Conservation (phyloP, 2,329 filamentous ascomycete species). For the Diaporthe eres region DNA sequence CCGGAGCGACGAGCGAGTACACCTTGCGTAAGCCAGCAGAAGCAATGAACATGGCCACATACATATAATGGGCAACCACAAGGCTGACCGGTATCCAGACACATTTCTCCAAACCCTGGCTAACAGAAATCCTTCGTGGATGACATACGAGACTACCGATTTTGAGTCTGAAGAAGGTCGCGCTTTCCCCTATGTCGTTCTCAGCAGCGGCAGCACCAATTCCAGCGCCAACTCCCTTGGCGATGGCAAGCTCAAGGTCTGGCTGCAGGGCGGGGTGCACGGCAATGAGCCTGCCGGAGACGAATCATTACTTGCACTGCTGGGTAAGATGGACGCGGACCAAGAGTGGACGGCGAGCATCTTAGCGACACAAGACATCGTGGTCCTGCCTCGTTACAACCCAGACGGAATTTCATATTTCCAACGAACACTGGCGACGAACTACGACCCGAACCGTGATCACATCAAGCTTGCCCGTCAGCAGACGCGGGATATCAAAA, state of each 20-base stretch:
- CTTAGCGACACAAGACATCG: constrained; percentile 8
- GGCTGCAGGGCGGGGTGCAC: constrained; percentile 6
- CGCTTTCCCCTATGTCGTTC: not conserved
- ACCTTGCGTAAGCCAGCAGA: not conserved
- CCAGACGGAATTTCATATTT: constrained; percentile 7
- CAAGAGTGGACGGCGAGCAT: not conserved
- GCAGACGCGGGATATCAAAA: constrained; percentile 3
- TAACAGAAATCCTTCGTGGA: constrained; percentile 1
- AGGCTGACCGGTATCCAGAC: not conserved
- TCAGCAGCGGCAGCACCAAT: constrained; percentile 1
- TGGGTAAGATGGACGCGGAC: constrained; percentile 22
- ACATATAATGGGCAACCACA: too few species aligned
- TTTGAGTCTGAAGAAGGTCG: constrained; percentile 15
- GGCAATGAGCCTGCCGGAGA: constrained; percentile 20
- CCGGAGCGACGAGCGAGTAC: constrained; percentile 8
- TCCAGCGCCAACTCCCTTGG: not conserved
- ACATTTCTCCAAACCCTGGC: constrained; percentile 9
- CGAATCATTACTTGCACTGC: constrained; percentile 12
- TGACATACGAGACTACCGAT: not conserved
- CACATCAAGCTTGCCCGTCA: constrained; percentile 19
- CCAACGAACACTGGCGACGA: constrained; percentile 1
- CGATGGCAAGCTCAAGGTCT: constrained; percentile 19
- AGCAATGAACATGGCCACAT: fast-evolving
- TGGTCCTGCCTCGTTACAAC: constrained; percentile 16
- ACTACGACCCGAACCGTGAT: constrained; percentile 12